phyloP scores from a whole-genome alignment of 768 basidiomycete species.

The Clathrus columnatus region DNA sequence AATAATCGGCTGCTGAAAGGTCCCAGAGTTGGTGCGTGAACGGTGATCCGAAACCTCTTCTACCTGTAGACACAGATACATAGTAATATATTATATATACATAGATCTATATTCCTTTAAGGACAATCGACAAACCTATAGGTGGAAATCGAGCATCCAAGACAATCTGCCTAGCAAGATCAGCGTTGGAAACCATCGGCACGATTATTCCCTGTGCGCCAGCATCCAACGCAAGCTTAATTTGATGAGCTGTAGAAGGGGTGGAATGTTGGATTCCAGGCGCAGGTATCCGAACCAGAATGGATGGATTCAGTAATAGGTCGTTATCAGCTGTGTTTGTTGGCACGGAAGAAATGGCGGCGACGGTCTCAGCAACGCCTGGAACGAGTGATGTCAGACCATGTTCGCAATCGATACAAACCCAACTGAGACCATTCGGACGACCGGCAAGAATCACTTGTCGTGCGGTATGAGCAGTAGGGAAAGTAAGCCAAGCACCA shows the following conservation, averaged over 20 bases:
- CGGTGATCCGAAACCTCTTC: constrained; percentile 57
- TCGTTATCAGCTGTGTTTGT: not conserved
- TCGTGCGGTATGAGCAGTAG: constrained; percentile 50
- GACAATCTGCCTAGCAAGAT: constrained; percentile 48
- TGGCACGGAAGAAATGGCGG: constrained; percentile 36
- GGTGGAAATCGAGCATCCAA: constrained; percentile 56
- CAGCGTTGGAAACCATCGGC: constrained; percentile 58
- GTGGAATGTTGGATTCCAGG: constrained; percentile 41
- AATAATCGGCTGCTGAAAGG: constrained; percentile 13
- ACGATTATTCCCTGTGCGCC: constrained; percentile 58
- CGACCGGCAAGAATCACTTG: constrained; percentile 33
- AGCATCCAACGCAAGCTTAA: constrained; percentile 61
- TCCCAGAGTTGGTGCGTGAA: constrained; percentile 51
- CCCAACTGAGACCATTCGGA: constrained; percentile 29
- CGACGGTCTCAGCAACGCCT: constrained; percentile 46
- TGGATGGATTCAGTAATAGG: constrained; percentile 31
- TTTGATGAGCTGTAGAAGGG: constrained; percentile 51
- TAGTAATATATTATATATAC: not conserved
- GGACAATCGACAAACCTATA: not conserved
- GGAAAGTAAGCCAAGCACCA: constrained; percentile 57
- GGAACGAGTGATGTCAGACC: constrained; percentile 48
- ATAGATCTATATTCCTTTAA: no score
- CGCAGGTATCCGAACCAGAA: constrained; percentile 54
- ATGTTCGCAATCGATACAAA: constrained; percentile 63
- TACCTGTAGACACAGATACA: constrained; percentile 25